phyloP scores from a whole-genome alignment of 495 filamentous ascomycete species.

The Aspergillus nanangensis region DNA sequence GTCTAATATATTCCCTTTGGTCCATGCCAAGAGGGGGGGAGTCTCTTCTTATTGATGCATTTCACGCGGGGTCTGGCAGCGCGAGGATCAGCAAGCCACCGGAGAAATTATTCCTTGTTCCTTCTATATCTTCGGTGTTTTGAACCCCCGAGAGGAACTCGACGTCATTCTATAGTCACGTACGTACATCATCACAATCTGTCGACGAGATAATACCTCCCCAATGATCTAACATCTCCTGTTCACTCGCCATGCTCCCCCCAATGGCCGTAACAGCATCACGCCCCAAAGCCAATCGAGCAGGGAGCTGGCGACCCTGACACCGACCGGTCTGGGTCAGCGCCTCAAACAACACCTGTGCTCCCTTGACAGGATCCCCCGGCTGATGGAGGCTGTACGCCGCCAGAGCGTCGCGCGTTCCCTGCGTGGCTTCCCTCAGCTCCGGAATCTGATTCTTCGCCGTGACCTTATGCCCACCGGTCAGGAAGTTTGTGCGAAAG shows the following conservation, averaged over 20 bases:
- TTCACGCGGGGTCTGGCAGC: background rate
- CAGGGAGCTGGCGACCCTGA: constrained; percentile 32
- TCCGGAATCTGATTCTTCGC: constrained; percentile 24
- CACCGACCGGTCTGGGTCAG: constrained; percentile 34
- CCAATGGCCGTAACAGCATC: constrained; percentile 34
- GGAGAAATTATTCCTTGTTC: too few species aligned
- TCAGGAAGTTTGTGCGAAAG: constrained; percentile 41
- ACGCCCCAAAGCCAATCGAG: constrained; percentile 40
- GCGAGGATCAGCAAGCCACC: background rate
- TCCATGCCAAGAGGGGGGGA: background rate
- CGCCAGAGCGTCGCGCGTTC: constrained; percentile 6
- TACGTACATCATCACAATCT: constrained; percentile 12
- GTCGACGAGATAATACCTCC: constrained; percentile 13
- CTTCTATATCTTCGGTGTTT: too few species aligned
- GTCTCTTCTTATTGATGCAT: too few species aligned
- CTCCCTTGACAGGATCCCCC: constrained; percentile 47
- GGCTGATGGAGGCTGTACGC: constrained; percentile 26
- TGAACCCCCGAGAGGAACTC: too few species aligned
- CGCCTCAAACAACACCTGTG: constrained; percentile 42
- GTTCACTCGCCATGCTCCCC: constrained; percentile 25
- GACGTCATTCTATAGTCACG: too few species aligned
- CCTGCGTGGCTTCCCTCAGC: constrained; percentile 13
- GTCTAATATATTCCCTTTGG: too few species aligned
- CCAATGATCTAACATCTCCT: constrained; percentile 36
- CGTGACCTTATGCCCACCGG: constrained; percentile 1